Percentiles rank a stretch among this genome's conserved stretches.
These are phyloP conservation scores for Colletotrichum eleusines DNA, from an alignment of 2,329 filamentous ascomycete species.

Conservation along the genomic window DNA sequence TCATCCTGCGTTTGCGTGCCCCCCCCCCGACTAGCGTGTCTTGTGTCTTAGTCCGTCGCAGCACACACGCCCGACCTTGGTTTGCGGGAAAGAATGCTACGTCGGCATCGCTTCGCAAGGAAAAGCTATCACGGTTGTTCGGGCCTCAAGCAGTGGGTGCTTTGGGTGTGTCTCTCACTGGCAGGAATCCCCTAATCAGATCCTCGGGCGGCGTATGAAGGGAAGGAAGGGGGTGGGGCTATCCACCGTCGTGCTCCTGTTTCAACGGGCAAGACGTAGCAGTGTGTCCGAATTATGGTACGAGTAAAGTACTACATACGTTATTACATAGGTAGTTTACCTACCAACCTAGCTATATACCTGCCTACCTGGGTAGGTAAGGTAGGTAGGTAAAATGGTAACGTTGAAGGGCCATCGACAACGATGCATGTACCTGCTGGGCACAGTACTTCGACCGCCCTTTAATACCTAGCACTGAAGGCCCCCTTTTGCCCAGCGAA, in stretches of 20 bases:
- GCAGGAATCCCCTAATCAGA: slow-evolving; percentile 7
- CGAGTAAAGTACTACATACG: not conserved
- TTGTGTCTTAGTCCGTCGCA: slow-evolving; percentile 23
- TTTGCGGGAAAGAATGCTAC: not conserved
- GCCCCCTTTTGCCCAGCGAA: slow-evolving; percentile 23
- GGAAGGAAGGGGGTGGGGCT: slow-evolving; percentile 21
- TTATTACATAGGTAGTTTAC: no score
- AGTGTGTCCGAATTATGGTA: not conserved
- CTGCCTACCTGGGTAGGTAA: not conserved
- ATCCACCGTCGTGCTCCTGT: slow-evolving; percentile 30
- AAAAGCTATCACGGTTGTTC: slow-evolving; percentile 18
- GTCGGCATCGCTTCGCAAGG: not conserved
- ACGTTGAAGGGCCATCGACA: not conserved
- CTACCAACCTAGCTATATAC: not conserved
- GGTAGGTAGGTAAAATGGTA: not conserved
- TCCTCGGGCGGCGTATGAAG: not conserved
- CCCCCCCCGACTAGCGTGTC: slow-evolving; percentile 13
- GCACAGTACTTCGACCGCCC: slow-evolving; percentile 9
- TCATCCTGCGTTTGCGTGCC: slow-evolving; percentile 15
- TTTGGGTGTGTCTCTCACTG: no score
- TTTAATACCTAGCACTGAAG: slow-evolving; percentile 11
- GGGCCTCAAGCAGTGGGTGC: slow-evolving; percentile 20
- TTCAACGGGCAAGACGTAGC: slow-evolving; percentile 31
- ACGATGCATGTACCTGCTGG: slow-evolving; percentile 11
- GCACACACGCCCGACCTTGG: not conserved